These are phyloP conservation scores for Suillus hirtellus DNA, from an alignment of 768 basidiomycete species.

Conservation along the genomic window DNA sequence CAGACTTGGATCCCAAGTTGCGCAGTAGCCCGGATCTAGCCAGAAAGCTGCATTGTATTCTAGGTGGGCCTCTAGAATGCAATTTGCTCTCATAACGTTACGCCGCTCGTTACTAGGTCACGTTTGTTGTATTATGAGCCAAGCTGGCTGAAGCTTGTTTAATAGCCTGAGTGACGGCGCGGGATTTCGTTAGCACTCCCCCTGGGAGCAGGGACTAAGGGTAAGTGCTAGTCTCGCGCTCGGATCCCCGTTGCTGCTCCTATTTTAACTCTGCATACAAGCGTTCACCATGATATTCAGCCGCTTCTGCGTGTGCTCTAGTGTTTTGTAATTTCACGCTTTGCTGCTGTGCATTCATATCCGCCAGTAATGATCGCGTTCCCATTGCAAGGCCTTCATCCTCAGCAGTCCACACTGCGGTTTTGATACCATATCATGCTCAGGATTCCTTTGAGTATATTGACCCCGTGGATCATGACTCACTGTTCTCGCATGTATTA, in stretches of 20 bases:
- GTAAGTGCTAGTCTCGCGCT: neutral
- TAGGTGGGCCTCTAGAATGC: neutral
- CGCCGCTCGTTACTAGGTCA: no score
- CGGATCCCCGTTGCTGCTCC: neutral
- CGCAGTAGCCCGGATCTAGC: neutral
- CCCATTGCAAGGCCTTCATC: neutral
- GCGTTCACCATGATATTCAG: neutral
- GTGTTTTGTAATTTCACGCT: no score
- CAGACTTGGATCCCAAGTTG: neutral
- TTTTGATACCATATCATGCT: neutral
- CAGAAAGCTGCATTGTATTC: no score
- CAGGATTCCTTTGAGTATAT: neutral
- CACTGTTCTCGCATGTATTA: neutral
- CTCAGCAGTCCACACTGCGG: neutral
- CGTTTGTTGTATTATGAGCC: no score
- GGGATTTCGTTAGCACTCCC: neutral
- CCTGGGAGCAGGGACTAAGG: neutral
- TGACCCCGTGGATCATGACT: neutral
- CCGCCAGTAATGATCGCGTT: neutral
- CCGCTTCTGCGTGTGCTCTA: neutral
- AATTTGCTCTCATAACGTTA: no score
- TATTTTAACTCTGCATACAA: neutral
- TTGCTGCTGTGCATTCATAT: neutral
- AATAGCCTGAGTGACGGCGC: neutral
- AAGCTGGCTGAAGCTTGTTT: neutral